Base-by-base conservation (phyloP, 2,329 filamentous ascomycete species). In the Salinomyces thailandicus region DNA sequence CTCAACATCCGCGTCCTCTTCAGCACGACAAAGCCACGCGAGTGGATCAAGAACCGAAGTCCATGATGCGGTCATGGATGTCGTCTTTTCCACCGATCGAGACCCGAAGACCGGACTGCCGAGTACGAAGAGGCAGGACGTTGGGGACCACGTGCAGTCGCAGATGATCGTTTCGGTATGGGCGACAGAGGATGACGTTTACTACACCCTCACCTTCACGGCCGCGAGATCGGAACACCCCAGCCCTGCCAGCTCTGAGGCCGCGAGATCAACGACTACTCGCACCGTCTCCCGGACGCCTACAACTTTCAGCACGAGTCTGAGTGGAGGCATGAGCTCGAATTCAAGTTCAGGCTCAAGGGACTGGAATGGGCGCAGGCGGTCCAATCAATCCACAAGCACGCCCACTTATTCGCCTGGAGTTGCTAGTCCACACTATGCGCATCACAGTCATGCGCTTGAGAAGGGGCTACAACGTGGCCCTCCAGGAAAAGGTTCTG, bases 161-260 rank as follows among this genome's bases (percentile, higher is more conserved):
- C 80, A 79, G 45, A 83, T 86, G 78, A 83, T 85, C 31, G 74
- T 86, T 15, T 81, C 77, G 1, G 72, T 83, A 5, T 87, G 81
- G 78, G 66, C 73, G n/a, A 73, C 81, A 26, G 74, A 81, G 28
- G 68, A 71, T 14, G 72, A 78, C 46, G 74, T 70, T 7, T 85
- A 79, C 57, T 86, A 77, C 52, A 85, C 79, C 2, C 62, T 86
- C 39, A 84, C 80, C 0, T 86, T 87, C 42, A 86, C 81, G 8
- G 77, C 70, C 42, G 22, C 22, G 22, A 26, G 22, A 26, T n/a
- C 9, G n/a, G 22, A 8, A 26, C 22, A 8, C 70, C 73, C 12
- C 28, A 36, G 18, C 32, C 36, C 4, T 46, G 15, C 45, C 37
- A 16, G 41, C 36, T 15, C 27, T 15, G 18, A 35, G 2, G 37